Evolutionary conservation across 257 asterid genomes (phyloP).

Genomic region (Solanum neorickii): DNA sequence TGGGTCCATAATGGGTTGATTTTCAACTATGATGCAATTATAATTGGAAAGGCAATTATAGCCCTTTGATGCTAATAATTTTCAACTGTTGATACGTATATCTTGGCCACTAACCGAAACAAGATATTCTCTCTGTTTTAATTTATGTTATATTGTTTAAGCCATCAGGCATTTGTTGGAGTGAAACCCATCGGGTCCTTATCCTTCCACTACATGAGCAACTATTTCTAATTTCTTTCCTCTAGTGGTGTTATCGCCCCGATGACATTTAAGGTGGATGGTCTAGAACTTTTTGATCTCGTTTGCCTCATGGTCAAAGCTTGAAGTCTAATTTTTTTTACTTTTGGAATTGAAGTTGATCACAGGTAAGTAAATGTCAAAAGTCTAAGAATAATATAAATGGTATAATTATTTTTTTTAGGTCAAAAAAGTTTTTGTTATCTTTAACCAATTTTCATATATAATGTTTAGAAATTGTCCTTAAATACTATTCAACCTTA

Average conservation of each 20-base stretch:
- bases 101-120: not conserved
- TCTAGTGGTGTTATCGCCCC: not conserved
- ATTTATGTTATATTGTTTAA: not conserved
- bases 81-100: not conserved
- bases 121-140: not conserved
- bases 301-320: not conserved
- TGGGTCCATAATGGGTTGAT: not conserved
- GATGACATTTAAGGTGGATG: not conserved
- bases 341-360: no score
- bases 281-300: not conserved
- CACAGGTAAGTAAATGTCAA: no score
- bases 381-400: not conserved
- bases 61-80: not conserved
- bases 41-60: not conserved
- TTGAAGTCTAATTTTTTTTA: no score
- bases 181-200: not conserved
- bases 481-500: no score
- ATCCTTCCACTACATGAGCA: not conserved
- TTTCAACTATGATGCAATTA: not conserved
- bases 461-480: not conserved
- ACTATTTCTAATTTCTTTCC: not conserved
- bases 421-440: no score
- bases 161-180: not conserved
- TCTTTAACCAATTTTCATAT: not conserved
- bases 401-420: no score